phyloP scores from a whole-genome alignment of 2,329 filamentous ascomycete species.

The Aspergillus quadricinctus region DNA sequence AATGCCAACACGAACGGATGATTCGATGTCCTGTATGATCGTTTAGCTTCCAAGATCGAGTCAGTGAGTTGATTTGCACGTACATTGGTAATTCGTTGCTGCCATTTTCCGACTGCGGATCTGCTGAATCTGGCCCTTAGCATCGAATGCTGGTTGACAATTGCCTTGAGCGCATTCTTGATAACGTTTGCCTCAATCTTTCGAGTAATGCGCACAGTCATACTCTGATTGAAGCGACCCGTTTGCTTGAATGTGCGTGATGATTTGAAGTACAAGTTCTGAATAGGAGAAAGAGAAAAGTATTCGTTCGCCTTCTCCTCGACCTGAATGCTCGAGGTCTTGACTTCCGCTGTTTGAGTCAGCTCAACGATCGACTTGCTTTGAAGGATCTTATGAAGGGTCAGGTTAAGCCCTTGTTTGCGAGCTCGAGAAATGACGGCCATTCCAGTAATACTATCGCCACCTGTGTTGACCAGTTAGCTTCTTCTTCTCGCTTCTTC shows the following conservation, averaged over 20 bases:
- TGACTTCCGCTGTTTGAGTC: conserved; percentile 19
- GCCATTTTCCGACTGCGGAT: conserved; percentile 19
- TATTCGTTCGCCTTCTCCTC: conserved; percentile 24
- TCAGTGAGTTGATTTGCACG: not conserved
- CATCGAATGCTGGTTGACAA: conserved; percentile 33
- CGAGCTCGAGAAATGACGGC: conserved; percentile 35
- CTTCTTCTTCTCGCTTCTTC: not conserved
- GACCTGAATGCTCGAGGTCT: conserved; percentile 11
- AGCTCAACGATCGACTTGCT: conserved; percentile 29
- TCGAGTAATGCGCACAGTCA: conserved; percentile 29
- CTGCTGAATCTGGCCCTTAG: conserved; percentile 28
- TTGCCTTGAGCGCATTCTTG: conserved; percentile 23
- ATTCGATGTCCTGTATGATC: conserved; percentile 22
- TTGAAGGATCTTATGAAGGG: conserved; percentile 33
- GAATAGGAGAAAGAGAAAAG: conserved; percentile 33
- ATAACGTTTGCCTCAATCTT: conserved; percentile 20
- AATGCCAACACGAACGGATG: conserved; percentile 29
- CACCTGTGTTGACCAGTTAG: conserved; percentile 20
- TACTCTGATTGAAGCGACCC: conserved; percentile 33
- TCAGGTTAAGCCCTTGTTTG: conserved; percentile 30
- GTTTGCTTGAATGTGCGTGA: conserved; percentile 17
- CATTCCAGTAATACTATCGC: conserved; percentile 40
- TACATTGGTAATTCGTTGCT: conserved; percentile 25
- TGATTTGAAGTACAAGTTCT: conserved; percentile 29
- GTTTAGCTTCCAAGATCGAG: conserved; percentile 8